phyloP scores from a whole-genome alignment of 2,329 filamentous ascomycete species.

The Setomelanomma holmii region DNA sequence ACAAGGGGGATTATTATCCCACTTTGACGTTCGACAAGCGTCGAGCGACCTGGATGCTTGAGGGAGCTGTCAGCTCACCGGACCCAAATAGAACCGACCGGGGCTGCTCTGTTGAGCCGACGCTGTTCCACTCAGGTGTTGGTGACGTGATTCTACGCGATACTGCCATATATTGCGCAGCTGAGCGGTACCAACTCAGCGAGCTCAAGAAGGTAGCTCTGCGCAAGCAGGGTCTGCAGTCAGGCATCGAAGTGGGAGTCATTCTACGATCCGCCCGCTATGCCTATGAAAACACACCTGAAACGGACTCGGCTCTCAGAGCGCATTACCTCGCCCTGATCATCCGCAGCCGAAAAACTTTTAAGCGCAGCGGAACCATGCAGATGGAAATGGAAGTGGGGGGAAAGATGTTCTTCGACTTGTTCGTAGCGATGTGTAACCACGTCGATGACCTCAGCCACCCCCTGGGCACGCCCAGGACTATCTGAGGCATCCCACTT shows the following conservation, averaged over 20 bases:
- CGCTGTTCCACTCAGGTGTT: constrained; percentile 77
- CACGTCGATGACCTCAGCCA: constrained; percentile 85
- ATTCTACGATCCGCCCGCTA: constrained; percentile 93
- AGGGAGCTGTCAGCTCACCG: constrained; percentile 69
- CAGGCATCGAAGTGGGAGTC: constrained; percentile 87
- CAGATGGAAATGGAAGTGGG: constrained; percentile 98
- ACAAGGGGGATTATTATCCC: constrained; percentile 96
- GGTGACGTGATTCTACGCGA: constrained; percentile 84
- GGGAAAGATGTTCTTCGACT: constrained; percentile 94
- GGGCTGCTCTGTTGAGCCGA: constrained; percentile 69
- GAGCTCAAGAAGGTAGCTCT: constrained; percentile 90
- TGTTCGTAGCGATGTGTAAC: constrained; percentile 98
- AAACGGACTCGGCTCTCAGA: constrained; percentile 89
- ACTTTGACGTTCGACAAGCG: constrained; percentile 86
- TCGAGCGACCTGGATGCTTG: constrained; percentile 87
- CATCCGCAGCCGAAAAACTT: constrained; percentile 95
- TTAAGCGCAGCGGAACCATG: constrained; percentile 98
- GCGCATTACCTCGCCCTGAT: constrained; percentile 97
- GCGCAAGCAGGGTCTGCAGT: constrained; percentile 93
- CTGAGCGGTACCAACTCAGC: constrained; percentile 87
- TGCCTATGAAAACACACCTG: constrained; percentile 93
- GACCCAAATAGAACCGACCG: constrained; percentile 63
- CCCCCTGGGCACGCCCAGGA: constrained; percentile 35
- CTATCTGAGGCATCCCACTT: constrained; percentile 30
- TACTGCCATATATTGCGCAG: constrained; percentile 93